Base-by-base conservation (phyloP, 225 moss, liverwort and hornwort species). In the Bryoerythrophyllum caledonicum region DNA sequence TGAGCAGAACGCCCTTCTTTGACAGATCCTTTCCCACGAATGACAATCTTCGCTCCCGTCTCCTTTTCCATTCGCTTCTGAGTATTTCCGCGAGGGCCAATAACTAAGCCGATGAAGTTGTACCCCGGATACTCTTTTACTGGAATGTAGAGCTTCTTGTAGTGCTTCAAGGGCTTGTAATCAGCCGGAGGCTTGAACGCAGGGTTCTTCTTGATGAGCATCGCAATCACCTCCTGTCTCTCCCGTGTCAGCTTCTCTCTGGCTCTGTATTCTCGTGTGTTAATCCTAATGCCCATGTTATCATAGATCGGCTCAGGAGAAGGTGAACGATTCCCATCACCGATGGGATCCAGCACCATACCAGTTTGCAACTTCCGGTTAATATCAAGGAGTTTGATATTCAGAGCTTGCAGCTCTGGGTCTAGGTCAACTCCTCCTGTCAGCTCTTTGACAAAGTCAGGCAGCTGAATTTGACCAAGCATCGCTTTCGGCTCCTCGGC, bases 11-110 rank as follows among this genome's bases (percentile, higher is more conserved):
- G 90, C 35, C 97, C 97, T 65, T 99, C 97, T 76, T 99, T 99
- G 2, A 95, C 97, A 34, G 97, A 99, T 9, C 97, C 97, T 73
- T 99, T 99, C 11, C 97, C 97, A 74, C 97, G 79, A 65, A 99
- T 99, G 12, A 99, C 97, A 74, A 99, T 99, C 81, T 99, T 99
- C 15, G 97, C 97, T 48, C 97, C 97, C 21, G 97, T 96, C 79
- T 96, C 94, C 69, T 93, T 99, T 74, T 99, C 97, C 97, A 99
- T 99, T 80, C 97, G 90, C 82, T 99, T 99, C 78, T 99, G 97
- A 43, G 97, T 99, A 57, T 99, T 99, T 9, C 97, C 97, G 56
- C 97, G 93, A 65, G 97, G 97, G 23, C 97, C 97, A 65, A 99
- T 99, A 44, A 99, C 94, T 17, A 99, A 87, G 26, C 97, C 97